Conservation (phyloP, 495 filamentous ascomycete genomes). For the Physcia stellaris region DNA sequence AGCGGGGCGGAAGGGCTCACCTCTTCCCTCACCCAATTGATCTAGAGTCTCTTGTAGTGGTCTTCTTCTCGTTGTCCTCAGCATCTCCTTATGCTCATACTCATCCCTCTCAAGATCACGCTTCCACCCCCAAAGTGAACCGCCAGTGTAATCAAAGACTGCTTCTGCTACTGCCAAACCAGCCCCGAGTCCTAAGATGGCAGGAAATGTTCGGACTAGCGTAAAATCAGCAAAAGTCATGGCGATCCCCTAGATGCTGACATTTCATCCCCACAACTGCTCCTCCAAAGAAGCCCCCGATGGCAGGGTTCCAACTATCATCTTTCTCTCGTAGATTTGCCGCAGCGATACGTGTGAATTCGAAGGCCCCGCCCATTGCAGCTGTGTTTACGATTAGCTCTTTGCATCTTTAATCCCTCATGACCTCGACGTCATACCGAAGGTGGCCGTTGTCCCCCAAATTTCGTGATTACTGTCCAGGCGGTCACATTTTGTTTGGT, state of each 20-base stretch:
- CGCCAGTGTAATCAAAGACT: constrained; percentile 67
- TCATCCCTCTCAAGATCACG: constrained; percentile 55
- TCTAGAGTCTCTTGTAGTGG: constrained; percentile 72
- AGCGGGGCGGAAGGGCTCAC: constrained; percentile 32
- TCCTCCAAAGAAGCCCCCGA: constrained; percentile 64
- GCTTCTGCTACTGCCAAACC: constrained; percentile 49
- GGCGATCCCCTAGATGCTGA: constrained; percentile 20
- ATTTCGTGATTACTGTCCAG: constrained; percentile 61
- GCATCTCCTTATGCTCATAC: constrained; percentile 59
- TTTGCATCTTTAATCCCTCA: not conserved
- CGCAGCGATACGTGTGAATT: constrained; percentile 57
- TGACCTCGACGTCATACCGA: constrained; percentile 33
- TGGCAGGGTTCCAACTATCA: constrained; percentile 52
- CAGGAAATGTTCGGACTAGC: constrained; percentile 60
- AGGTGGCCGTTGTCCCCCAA: constrained; percentile 50
- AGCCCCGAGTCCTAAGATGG: constrained; percentile 65
- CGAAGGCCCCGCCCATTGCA: constrained; percentile 67
- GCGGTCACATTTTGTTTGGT: constrained; percentile 63
- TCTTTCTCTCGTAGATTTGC: constrained; percentile 70
- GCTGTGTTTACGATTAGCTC: constrained; percentile 33
- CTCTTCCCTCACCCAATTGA: constrained; percentile 80
- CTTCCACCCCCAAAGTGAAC: constrained; percentile 42
- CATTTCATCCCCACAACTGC: constrained; percentile 51
- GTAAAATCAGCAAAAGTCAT: constrained; percentile 2
- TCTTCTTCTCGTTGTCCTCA: constrained; percentile 61